Evolutionary conservation across 768 basidiomycete genomes (phyloP).

Genomic region (Termitomyces sp.): DNA sequence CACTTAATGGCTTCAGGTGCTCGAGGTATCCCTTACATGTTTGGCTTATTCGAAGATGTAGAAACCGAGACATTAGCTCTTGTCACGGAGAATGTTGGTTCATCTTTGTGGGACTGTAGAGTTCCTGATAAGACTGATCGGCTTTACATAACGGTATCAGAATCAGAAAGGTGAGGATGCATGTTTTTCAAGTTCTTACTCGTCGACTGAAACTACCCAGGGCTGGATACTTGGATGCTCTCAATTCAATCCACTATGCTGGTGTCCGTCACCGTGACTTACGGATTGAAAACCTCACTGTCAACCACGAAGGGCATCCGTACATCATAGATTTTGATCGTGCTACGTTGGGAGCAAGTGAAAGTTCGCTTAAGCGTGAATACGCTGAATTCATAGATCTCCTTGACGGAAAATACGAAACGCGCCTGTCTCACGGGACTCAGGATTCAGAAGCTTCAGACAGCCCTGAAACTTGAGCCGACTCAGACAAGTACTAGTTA

Average conservation of each 20-base stretch:
- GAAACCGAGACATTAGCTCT: slow-evolving; percentile 1
- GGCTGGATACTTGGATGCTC: neutral
- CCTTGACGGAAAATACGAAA: neutral
- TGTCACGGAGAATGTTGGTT: slow-evolving; percentile 7
- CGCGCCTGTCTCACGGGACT: neutral
- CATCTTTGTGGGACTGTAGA: neutral
- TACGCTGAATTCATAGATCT: neutral
- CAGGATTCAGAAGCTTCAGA: neutral
- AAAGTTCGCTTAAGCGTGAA: neutral
- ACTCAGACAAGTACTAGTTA: too few species aligned
- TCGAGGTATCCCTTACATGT: neutral
- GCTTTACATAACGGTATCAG: neutral
- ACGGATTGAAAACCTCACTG: slow-evolving; percentile 18
- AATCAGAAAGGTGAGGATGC: neutral
- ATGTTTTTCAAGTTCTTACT: neutral
- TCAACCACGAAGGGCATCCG: slow-evolving; percentile 11
- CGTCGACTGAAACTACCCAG: neutral
- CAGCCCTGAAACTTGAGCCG: too few species aligned
- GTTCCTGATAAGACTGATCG: neutral
- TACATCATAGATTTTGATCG: slow-evolving; percentile 23
- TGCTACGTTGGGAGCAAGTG: neutral
- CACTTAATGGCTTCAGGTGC: neutral
- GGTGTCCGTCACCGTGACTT: slow-evolving; percentile 14
- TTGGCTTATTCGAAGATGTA: slow-evolving; percentile 5
- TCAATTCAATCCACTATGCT: neutral